phyloP scores from a whole-genome alignment of 2,329 filamentous ascomycete genomes.

The Neocatenulostroma microsporum region DNA sequence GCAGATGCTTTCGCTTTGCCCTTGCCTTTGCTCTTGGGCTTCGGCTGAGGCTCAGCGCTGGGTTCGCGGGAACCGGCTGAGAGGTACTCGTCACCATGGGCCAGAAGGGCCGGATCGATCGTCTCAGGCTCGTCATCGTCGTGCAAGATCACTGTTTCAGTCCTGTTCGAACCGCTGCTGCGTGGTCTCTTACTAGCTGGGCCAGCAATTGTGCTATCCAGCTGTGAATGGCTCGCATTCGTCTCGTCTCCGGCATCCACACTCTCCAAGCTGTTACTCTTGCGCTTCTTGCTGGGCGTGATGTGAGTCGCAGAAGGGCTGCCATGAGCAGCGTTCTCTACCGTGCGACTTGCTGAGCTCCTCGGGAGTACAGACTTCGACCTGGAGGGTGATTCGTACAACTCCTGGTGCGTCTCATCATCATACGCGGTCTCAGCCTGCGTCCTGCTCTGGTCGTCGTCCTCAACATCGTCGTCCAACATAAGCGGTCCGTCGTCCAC shows the following conservation, averaged over 20 bases:
- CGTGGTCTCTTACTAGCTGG: conserved; percentile 8
- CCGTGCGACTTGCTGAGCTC: too few species aligned
- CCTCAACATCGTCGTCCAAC: conserved; percentile 10
- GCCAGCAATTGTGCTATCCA: background rate
- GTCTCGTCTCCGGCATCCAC: conserved; percentile 5
- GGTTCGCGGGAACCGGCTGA: conserved; percentile 4
- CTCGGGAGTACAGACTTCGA: too few species aligned
- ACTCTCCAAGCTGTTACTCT: conserved; percentile 8
- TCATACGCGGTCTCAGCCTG: too few species aligned
- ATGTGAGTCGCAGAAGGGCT: background rate
- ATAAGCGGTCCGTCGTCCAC: conserved; percentile 10
- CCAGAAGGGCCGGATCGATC: conserved; percentile 14
- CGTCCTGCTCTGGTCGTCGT: too few species aligned
- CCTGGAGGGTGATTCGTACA: too few species aligned
- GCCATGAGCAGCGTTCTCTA: too few species aligned
- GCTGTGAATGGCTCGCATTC: conserved; percentile 1
- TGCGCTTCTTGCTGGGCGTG: conserved; percentile 10
- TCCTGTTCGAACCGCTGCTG: conserved; percentile 2
- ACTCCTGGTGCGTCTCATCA: too few species aligned
- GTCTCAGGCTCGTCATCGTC: conserved; percentile 8
- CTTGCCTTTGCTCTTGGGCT: conserved; percentile 9
- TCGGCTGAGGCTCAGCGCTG: conserved; percentile 3
- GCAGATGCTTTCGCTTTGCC: conserved; percentile 9
- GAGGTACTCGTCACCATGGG: conserved; percentile 11
- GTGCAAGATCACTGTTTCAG: conserved; percentile 10